These are phyloP conservation scores for Camillea tinctor DNA, from an alignment of 2,329 filamentous ascomycete genomes.

Conservation along the genomic window DNA sequence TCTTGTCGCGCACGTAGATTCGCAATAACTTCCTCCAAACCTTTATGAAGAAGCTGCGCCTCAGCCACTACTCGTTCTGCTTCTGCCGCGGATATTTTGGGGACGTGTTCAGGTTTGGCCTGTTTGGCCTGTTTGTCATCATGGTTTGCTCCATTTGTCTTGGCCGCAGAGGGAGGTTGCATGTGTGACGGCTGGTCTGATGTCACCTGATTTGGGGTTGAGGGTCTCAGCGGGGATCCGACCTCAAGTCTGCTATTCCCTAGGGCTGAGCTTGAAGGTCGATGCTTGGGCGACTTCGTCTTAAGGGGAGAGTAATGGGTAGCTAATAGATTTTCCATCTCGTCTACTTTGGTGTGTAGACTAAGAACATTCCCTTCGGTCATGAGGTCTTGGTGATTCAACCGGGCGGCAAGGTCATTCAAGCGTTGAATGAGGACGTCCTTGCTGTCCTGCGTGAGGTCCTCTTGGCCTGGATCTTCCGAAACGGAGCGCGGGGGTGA, in stretches of 20 bases:
- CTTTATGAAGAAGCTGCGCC: slow-evolving; percentile 47
- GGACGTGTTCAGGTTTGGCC: background rate
- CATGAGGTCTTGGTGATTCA: slow-evolving; percentile 23
- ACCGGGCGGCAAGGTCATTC: slow-evolving; percentile 25
- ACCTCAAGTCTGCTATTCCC: slow-evolving; percentile 9
- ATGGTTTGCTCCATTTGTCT: slow-evolving; percentile 4
- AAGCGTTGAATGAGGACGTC: slow-evolving; percentile 47
- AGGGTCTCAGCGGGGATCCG: slow-evolving; percentile 34
- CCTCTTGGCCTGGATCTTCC: slow-evolving; percentile 20
- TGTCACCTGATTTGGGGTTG: slow-evolving; percentile 26
- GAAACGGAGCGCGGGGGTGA: slow-evolving; percentile 20
- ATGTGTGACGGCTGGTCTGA: slow-evolving; percentile 17
- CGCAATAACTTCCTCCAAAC: slow-evolving; percentile 48
- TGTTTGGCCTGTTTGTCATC: background rate
- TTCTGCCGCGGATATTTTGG: slow-evolving; percentile 19
- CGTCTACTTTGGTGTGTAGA: slow-evolving; percentile 42
- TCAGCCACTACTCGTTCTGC: slow-evolving; percentile 37
- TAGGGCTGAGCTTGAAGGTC: slow-evolving; percentile 14
- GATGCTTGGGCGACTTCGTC: slow-evolving; percentile 12
- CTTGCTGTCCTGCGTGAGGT: slow-evolving; percentile 36
- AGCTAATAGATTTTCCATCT: slow-evolving; percentile 37
- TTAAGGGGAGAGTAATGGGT: slow-evolving; percentile 12
- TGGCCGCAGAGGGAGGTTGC: slow-evolving; percentile 14
- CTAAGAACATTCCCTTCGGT: slow-evolving; percentile 32
- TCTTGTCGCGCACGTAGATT: slow-evolving; percentile 56